Evolutionary conservation across 257 asterid species (phyloP).

Genomic region (Osmanthus fragrans): DNA sequence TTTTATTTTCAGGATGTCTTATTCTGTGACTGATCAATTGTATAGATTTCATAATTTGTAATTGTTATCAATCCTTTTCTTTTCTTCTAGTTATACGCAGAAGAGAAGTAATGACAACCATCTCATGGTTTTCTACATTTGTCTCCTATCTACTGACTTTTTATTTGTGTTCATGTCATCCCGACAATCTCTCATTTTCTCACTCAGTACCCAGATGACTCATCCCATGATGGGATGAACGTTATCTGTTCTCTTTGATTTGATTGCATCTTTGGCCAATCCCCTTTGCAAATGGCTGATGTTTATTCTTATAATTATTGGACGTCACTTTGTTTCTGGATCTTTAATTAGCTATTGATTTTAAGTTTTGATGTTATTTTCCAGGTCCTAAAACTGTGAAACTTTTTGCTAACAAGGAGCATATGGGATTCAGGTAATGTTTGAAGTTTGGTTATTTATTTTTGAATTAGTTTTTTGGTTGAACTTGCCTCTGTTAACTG

Average conservation of each 20-base stretch:
- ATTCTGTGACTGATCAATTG: neutral
- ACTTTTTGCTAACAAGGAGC: slow-evolving; percentile 77
- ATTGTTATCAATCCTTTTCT: neutral
- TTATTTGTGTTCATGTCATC: neutral
- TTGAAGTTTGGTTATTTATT: slow-evolving; percentile 10
- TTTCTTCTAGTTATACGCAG: neutral
- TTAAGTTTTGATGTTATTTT: slow-evolving; percentile 4
- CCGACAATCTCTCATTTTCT: neutral
- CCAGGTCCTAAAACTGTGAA: slow-evolving; percentile 81
- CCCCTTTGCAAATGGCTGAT: neutral
- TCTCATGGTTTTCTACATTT: neutral
- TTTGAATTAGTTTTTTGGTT: slow-evolving; percentile 4
- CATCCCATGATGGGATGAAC: neutral
- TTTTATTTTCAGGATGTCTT: neutral
- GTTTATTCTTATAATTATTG: neutral
- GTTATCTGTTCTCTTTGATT: neutral
- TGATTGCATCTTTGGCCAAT: neutral
- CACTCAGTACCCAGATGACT: neutral
- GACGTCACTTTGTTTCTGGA: neutral
- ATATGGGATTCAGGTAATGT: slow-evolving; percentile 93
- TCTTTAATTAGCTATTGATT: neutral
- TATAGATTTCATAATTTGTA: neutral
- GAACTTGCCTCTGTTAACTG: neutral
- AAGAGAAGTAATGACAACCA: neutral
- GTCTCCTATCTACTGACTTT: neutral